These are phyloP conservation scores for Pichia rugopelliculosa DNA, from an alignment of 805 yeast genomes.

Conservation along the genomic window DNA sequence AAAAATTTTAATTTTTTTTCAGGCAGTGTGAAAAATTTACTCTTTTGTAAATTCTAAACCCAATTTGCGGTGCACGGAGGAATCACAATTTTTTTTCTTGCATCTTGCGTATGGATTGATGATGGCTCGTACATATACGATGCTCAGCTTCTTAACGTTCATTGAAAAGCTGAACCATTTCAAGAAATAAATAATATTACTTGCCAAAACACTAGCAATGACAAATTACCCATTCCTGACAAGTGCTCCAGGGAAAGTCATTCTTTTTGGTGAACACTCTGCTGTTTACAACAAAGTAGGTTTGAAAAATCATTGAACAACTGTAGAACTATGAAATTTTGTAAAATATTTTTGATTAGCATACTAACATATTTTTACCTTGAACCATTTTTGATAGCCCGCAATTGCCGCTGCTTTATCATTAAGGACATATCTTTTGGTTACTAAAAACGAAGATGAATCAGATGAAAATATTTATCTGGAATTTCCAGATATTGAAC, in stretches of 20 bases:
- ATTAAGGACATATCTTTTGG: constrained; percentile 73
- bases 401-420: constrained; percentile 95
- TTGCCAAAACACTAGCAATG: constrained; percentile 5
- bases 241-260: constrained; percentile 95
- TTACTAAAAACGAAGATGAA: constrained; percentile 35
- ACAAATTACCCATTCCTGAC: constrained; percentile 52
- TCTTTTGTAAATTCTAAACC: no score
- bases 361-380: constrained; percentile 3
- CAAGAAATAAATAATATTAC: neutral
- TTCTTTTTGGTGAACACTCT: constrained; percentile 93
- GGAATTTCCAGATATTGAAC: constrained; percentile 78
- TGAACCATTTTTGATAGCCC: constrained; percentile 37
- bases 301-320: constrained; percentile 3
- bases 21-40: constrained; percentile 6
- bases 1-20: constrained; percentile 8
- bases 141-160: no score
- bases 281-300: constrained; percentile 75
- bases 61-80: constrained; percentile 3
- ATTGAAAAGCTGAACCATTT: neutral
- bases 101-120: neutral
- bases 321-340: neutral
- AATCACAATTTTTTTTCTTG: neutral
- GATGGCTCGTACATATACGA: neutral
- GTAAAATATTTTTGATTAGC: neutral
- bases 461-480: constrained; percentile 42